Conservation (phyloP, 225 moss, liverwort and hornwort genomes). For the Sphagnum tenellum region DNA sequence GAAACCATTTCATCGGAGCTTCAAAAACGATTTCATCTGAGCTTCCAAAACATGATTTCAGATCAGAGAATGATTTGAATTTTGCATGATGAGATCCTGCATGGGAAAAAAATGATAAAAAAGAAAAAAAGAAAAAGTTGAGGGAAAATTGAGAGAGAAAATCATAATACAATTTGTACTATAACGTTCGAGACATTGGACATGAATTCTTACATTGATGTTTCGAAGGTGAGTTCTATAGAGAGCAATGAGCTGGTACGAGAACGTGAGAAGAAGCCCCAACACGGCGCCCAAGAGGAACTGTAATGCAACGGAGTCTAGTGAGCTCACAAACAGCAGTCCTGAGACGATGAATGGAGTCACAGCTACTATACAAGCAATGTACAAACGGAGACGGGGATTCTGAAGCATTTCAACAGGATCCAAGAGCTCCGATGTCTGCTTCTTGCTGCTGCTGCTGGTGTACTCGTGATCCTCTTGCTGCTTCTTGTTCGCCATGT, state of each 20-base stretch:
- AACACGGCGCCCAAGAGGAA: constrained; percentile 34
- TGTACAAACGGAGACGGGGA: constrained; percentile 35
- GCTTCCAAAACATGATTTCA: neutral
- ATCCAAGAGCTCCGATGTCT: constrained; percentile 4
- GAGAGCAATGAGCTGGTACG: constrained; percentile 39
- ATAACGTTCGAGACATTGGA: too few relatives aligned
- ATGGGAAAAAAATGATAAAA: neutral
- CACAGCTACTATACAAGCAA: constrained; percentile 36
- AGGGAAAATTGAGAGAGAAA: too few relatives aligned
- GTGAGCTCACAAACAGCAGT: constrained; percentile 45
- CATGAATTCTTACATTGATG: constrained; percentile 24
- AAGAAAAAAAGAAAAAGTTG: neutral
- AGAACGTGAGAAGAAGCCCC: constrained; percentile 40
- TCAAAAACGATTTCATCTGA: neutral
- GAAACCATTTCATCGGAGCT: neutral
- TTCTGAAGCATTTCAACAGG: constrained; percentile 23
- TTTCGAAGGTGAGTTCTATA: constrained; percentile 65
- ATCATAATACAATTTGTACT: too few relatives aligned
- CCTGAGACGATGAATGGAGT: constrained; percentile 44
- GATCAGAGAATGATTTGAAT: too few relatives aligned
- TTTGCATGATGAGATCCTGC: too few relatives aligned
- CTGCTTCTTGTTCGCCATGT: too few relatives aligned
- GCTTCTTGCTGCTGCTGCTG: neutral
- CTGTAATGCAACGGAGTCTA: constrained; percentile 38
- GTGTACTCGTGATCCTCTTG: too few relatives aligned